Base-by-base conservation (phyloP, 441 rosid genomes). In the Sinapis alba region DNA sequence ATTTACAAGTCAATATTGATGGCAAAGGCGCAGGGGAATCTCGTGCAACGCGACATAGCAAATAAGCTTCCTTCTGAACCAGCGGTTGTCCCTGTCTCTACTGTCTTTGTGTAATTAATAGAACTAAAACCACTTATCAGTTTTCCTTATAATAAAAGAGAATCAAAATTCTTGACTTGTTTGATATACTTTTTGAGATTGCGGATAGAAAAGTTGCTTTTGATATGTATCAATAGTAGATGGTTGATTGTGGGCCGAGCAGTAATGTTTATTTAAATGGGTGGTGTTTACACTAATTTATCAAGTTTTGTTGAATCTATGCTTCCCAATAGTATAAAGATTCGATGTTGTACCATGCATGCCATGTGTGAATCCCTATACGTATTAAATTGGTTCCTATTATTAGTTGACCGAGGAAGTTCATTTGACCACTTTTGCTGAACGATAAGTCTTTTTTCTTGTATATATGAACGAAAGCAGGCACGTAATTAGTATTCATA, bases 1-100 rank as follows among this genome's bases (percentile, higher is more conserved):
- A 86, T 91, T 86, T 91, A 90, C 77, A 89, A 79, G 80, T 85
- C 96, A 2, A 41, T 89, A 67, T 56, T 86, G 74, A 70, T 76
- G 81, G 86, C 86, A 9, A 85, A 86, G 80, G 83, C 87, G 26
- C 89, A 88, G 56, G 61, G 77, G 65, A 78, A 78, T 20, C 73
- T 78, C 51, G 81, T 78, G 69, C 83, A 80, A 30, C 86, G 76
- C 15, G 91, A 79, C 6, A 75, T 85, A 21, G 18, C 56, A 26
- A 59, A 71, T 71, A 76, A 57, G 51, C 27, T 67, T 41, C n/a
- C 69, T 67, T 72, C 69, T 38, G 65, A 78, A 38, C 77, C 81
- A 11, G 69, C 41, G 23, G 53, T 66, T 53, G 10, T 78, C 16
- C 13, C 80, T 59, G 80, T 64, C 24, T 19, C 24, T 18, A 0